Evolutionary conservation across 1,284 basidiomycete genomes (phyloP), one percentile per base, ranked within the genome.

Genomic region (Apiotrichum siamense): DNA sequence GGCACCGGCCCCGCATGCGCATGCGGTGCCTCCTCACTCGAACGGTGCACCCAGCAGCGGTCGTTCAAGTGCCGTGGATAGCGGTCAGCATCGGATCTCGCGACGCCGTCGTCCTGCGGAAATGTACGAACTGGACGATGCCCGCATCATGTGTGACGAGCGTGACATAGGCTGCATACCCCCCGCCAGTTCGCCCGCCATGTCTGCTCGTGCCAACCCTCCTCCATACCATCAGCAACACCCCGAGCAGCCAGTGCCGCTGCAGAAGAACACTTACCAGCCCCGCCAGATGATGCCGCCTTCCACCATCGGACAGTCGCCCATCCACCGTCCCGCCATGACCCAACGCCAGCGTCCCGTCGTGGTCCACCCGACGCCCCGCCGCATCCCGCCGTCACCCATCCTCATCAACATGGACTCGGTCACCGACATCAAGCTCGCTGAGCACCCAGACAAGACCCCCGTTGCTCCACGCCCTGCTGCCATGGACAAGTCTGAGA

Each of bases 61-160:
- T 20, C 49, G 54, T 7, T 52, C 48, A 21, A 48, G 45, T 3
- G 47, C 47, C 3, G 18, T 47, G 11, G 35, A 43, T 15, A 17
- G 39, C 33, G 41, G 41, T 7, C 27, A 31, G 27, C 41, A 43
- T 29, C 25, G 46, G 33, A 13, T 31, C 20, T 24, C 44, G 40
- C 46, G 54, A 24, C 50, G 47, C 13, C 55, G 55, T 35, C 47
- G 38, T 15, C 18, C 55, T 0, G 41, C 50, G 4, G 55, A 57
- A 27, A 32, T 42, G 41, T 57, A 50, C 33, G 55, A 57, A 42
- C 55, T 57, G 18, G 55, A 57, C 37, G 55, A 55, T 27, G 18
- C 39, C 1, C 37, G 49, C 7, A 35, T 55, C 21, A 27, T 49
- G 21, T 7, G 29, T 6, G 51, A 48, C 29, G 51, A 53, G 25